A percentile compares a stretch with the other conserved stretches of the same genome.
phyloP scores from a whole-genome alignment of 1,139 yeast genomes.

The Saccharomyces hybrid region DNA sequence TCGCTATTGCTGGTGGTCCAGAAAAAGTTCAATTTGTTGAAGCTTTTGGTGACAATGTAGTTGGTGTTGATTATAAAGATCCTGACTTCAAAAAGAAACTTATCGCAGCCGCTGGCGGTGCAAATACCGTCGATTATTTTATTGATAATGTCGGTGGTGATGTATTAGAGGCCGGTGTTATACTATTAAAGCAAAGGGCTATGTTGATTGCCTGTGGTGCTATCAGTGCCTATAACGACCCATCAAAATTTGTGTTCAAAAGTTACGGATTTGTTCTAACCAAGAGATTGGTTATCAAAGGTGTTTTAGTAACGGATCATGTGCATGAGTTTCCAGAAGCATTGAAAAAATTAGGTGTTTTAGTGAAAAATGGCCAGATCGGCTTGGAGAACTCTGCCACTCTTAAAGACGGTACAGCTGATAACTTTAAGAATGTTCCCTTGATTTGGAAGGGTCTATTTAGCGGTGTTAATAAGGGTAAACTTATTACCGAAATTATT shows the following conservation, averaged over 20 bases:
- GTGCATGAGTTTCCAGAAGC: slow-evolving; percentile 34
- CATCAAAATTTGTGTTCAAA: slow-evolving; percentile 32
- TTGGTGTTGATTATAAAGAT: slow-evolving; percentile 49
- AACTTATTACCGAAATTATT: slow-evolving; percentile 31
- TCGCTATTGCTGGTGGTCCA: slow-evolving; percentile 58
- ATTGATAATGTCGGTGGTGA: slow-evolving; percentile 62
- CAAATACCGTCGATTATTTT: slow-evolving; percentile 39
- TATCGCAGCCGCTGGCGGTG: slow-evolving; percentile 39
- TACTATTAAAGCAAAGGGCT: slow-evolving; percentile 38
- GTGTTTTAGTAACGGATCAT: slow-evolving; percentile 41
- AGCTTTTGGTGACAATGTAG: slow-evolving; percentile 47
- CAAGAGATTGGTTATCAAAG: slow-evolving; percentile 43
- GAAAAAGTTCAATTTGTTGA: slow-evolving; percentile 51
- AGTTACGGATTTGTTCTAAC: slow-evolving; percentile 40
- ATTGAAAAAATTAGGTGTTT: slow-evolving; percentile 32
- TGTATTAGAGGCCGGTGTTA: slow-evolving; percentile 43
- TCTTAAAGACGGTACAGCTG: slow-evolving; percentile 35
- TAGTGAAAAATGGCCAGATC: slow-evolving; percentile 39
- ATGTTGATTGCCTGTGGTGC: slow-evolving; percentile 54
- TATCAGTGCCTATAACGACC: slow-evolving; percentile 50
- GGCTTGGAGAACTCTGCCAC: slow-evolving; percentile 32
- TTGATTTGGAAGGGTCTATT: slow-evolving; percentile 41
- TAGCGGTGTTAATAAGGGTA: slow-evolving; percentile 33
- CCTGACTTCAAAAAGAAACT: slow-evolving; percentile 40
- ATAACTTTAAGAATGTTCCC: slow-evolving; percentile 37